A percentile compares a stretch with the other conserved stretches of the same genome.
Conservation (phyloP, 78 protist species). For the Dictyostelium brefeldianum region DNA sequence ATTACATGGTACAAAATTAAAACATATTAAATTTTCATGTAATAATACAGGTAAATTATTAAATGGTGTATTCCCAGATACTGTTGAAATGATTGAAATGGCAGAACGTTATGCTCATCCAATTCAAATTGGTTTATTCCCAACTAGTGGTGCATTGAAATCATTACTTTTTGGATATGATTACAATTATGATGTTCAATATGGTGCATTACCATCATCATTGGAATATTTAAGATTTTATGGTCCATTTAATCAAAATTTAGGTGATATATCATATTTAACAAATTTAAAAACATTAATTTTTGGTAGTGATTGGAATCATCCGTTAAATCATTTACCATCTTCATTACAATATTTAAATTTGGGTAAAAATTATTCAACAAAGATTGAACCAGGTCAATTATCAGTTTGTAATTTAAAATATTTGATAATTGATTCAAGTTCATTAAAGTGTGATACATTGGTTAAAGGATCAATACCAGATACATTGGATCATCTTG, state of each 20-base stretch:
- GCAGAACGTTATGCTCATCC: background rate
- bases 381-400: background rate
- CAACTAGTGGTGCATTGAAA: background rate
- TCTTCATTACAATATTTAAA: background rate
- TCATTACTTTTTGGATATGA: background rate
- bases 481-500: too few species aligned
- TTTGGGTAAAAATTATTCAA: background rate
- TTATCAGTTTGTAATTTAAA: background rate
- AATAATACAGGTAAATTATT: background rate
- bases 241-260: too few species aligned
- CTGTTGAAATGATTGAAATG: background rate
- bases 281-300: background rate
- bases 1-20: background rate
- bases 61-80: background rate
- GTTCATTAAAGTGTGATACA: background rate
- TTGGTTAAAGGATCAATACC: background rate
- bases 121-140: background rate
- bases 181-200: background rate
- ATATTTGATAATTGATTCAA: background rate
- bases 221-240: background rate
- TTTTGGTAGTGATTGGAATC: background rate
- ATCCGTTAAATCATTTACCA: background rate
- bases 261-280: background rate
- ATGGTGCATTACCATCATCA: background rate
- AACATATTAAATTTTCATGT: background rate